Evolutionary conservation across 2,329 filamentous ascomycete genomes (phyloP), one percentile per base, ranked within the genome.

Genomic region (Aspergillus sp.): DNA sequence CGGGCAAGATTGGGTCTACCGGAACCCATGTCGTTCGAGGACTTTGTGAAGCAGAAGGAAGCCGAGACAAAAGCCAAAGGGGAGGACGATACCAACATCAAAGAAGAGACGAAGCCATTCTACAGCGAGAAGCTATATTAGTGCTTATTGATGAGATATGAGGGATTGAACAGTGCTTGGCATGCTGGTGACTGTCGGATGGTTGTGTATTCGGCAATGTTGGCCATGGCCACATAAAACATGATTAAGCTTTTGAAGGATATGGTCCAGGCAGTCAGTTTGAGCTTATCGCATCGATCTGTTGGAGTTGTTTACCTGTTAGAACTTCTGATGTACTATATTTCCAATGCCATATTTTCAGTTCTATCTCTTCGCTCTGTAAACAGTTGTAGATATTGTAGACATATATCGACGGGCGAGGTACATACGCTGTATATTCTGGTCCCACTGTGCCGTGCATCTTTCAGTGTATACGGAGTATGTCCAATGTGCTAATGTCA

Each of bases 1-100:
- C 75, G 88, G 50, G 70, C 73, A 48, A 71, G 71, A 19, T 65
- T 93, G 43, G 86, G 88, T 0, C 61, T 95, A 48, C 75, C 78
- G 4, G 71, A 76, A 27, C 69, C 73, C 46, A 66, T 61, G 39
- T 57, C 63, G 5, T 64, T 72, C 46, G 68, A 67, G 29, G 67
- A 69, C 41, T 73, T 70, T 56, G 56, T 70, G 41, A 69, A 72
- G 55, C 66, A 68, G 43, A 71, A 74, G 46, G 55, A 66, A 49
- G 58, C 61, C 45, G 59, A 67, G 48, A 56, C 67, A 35, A 52
- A 67, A 48, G 62, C 69, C 41, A 65, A 70, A 54, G 68, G 63
- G 26, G 55, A 63, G 43, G 62, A 61, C 35, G 51, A 58, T 40
- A 57, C 61, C 46, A 62, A 66, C 46, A 64, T 67, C 50, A 58